Conservation (phyloP, 345 rosid genomes). For the Isatis tinctoria region DNA sequence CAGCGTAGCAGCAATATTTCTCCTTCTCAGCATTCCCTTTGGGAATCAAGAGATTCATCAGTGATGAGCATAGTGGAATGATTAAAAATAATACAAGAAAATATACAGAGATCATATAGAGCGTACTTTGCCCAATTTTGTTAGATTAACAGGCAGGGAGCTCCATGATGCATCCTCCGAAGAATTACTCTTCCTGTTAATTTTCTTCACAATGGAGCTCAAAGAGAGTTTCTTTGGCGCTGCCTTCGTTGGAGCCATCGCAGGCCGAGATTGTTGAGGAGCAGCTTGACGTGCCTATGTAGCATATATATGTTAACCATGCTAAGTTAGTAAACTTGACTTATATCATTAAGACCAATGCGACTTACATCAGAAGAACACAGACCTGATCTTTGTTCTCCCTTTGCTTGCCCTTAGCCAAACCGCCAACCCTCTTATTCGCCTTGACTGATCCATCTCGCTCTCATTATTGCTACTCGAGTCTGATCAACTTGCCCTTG, state of each 20-base stretch:
- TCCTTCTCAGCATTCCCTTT: conserved; percentile 72
- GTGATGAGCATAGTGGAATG: conserved; percentile 3
- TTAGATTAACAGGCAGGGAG: conserved; percentile 64
- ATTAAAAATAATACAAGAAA: not conserved
- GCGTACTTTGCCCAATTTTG: conserved; percentile 76
- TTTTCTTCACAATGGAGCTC: conserved; percentile 25
- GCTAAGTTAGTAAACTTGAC: not conserved
- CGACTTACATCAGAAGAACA: conserved; percentile 6
- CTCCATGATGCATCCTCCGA: conserved; percentile 55
- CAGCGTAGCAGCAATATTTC: conserved; percentile 58
- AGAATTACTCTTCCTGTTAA: conserved; percentile 32
- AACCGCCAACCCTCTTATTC: conserved; percentile 40
- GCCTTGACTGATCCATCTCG: conserved; percentile 20
- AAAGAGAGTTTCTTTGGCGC: conserved; percentile 38
- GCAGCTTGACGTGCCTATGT: conserved; percentile 45
- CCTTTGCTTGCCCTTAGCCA: conserved; percentile 40
- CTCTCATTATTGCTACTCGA: conserved; percentile 41
- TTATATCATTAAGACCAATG: not conserved
- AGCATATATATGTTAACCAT: conserved; percentile 11
- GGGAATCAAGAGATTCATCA: not conserved
- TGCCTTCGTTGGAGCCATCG: conserved; percentile 40
- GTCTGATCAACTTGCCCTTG: conserved; percentile 38
- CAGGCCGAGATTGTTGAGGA: conserved; percentile 39
- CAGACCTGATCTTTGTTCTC: conserved; percentile 68
- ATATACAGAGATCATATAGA: conserved; percentile 11